Evolutionary conservation across 352 stramenopile genomes (phyloP).

Genomic region (Blastocystis sp.): DNA sequence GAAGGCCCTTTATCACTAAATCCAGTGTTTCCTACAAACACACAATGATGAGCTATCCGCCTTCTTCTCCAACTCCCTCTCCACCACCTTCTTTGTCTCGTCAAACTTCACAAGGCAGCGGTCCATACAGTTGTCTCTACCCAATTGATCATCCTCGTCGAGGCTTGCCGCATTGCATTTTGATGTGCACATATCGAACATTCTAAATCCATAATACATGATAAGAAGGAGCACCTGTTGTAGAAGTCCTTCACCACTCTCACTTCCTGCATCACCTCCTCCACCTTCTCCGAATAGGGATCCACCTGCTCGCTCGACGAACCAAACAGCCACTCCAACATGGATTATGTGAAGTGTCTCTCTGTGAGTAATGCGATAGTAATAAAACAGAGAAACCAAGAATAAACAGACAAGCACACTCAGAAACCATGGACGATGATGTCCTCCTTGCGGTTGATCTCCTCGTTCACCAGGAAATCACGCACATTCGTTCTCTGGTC

Average conservation of each 20-base stretch:
- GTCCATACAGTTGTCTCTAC: slow-evolving; percentile 47
- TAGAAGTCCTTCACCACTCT: slow-evolving; percentile 29
- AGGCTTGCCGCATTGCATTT: slow-evolving; percentile 7
- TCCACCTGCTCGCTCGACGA: neutral
- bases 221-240: neutral
- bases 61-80: neutral
- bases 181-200: slow-evolving; percentile 4
- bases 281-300: neutral
- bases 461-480: too few relatives aligned
- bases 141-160: slow-evolving; percentile 20
- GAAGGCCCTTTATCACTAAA: slow-evolving; percentile 74
- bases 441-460: too few relatives aligned
- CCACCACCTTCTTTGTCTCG: neutral
- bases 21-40: slow-evolving; percentile 20
- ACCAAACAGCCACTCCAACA: slow-evolving; percentile 16
- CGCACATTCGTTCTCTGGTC: too few relatives aligned
- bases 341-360: neutral
- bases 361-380: too few relatives aligned
- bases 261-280: slow-evolving; percentile 26
- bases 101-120: slow-evolving; percentile 14
- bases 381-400: too few relatives aligned
- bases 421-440: too few relatives aligned
- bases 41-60: neutral
- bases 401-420: too few relatives aligned
- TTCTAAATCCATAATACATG: slow-evolving; percentile 2